phyloP scores from a whole-genome alignment of 345 rosid genomes.

The Corchorus olitorius region DNA sequence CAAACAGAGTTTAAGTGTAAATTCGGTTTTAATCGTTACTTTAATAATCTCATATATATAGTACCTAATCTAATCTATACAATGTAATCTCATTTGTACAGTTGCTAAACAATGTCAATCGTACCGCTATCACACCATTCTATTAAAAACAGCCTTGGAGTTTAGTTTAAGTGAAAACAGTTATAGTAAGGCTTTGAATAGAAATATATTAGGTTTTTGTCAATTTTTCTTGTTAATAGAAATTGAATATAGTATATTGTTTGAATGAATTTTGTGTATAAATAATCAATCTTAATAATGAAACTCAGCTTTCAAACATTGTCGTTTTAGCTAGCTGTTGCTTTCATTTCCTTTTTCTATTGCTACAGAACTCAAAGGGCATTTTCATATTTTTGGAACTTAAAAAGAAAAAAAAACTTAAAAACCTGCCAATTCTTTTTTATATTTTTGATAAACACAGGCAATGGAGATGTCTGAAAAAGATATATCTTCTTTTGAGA shows the following conservation, averaged over 20 bases:
- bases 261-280: neutral
- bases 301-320: neutral
- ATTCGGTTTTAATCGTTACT: too few species aligned
- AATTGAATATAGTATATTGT: too few species aligned
- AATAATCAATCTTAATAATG: neutral
- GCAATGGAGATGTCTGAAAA: constrained; percentile 7
- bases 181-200: too few species aligned
- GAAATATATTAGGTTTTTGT: constrained; percentile 13
- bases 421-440: neutral
- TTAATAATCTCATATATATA: too few species aligned
- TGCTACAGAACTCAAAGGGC: neutral
- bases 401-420: neutral
- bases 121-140: too few species aligned
- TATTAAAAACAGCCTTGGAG: too few species aligned
- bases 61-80: too few species aligned
- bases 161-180: neutral
- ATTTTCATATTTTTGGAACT: neutral
- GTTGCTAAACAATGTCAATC: too few species aligned
- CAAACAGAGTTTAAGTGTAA: too few species aligned
- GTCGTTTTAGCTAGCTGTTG: constrained; percentile 16
- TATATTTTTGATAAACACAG: neutral
- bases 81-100: too few species aligned
- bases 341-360: neutral
- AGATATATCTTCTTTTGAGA: constrained; percentile 34
- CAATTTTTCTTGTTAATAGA: neutral